phyloP scores from a whole-genome alignment of 257 asterid genomes.

The Nicotiana knightiana region DNA sequence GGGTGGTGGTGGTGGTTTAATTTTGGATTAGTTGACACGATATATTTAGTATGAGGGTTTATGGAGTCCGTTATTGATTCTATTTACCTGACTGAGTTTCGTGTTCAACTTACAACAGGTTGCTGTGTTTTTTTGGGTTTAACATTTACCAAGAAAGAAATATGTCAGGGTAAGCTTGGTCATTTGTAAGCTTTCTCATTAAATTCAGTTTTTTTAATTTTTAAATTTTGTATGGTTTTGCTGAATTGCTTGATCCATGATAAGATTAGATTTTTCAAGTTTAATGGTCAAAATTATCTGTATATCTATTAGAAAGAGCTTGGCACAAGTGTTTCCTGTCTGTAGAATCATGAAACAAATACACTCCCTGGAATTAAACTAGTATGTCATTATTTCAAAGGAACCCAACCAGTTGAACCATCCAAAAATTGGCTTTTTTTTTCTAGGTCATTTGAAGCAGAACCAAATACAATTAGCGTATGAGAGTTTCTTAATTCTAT shows the following conservation, averaged over 20 bases:
- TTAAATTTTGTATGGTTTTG: not conserved
- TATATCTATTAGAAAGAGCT: not conserved
- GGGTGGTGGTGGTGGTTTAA: not conserved
- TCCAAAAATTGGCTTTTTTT: not conserved
- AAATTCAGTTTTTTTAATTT: not conserved
- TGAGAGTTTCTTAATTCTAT: not conserved
- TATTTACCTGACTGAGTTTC: conserved; percentile 14
- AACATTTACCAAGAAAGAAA: not conserved
- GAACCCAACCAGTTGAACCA: not conserved
- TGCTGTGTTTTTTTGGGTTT: conserved; percentile 2
- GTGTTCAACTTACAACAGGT: conserved; percentile 8
- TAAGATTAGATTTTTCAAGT: not conserved
- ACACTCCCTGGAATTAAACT: not conserved
- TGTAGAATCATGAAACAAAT: not conserved
- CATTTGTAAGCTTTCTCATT: not conserved
- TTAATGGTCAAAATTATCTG: not conserved
- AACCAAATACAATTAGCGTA: not conserved
- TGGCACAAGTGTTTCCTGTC: not conserved
- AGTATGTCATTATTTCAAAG: not conserved
- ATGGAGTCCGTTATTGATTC: conserved; percentile 9
- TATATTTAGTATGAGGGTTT: conserved; percentile 11
- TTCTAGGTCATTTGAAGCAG: not conserved
- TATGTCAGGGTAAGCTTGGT: not conserved
- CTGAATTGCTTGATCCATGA: not conserved
- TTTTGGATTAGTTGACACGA: conserved; percentile 6